These are phyloP conservation scores for Chlorella sp. DNA, from an alignment of 139 green algal species.

Conservation along the genomic window DNA sequence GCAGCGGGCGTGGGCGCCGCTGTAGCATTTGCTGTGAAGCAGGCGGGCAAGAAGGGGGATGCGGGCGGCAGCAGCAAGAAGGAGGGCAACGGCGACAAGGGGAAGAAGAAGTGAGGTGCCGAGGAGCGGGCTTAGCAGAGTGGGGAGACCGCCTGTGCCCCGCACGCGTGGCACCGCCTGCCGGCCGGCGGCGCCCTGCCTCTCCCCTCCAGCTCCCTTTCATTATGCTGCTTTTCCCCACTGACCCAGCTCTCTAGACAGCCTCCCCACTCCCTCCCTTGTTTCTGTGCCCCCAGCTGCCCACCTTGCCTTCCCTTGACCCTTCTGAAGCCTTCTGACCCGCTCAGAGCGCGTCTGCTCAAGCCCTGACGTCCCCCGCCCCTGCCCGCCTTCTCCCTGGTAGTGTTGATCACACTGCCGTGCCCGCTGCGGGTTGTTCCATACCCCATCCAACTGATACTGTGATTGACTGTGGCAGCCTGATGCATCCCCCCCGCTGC, in stretches of 20 bases:
- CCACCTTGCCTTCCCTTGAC: not conserved
- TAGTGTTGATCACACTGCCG: too few species aligned
- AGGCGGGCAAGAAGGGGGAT: not conserved
- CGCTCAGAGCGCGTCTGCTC: too few species aligned
- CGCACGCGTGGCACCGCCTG: not conserved
- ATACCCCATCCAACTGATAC: too few species aligned
- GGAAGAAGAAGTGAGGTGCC: slow-evolving; percentile 26
- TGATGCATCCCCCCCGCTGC: too few species aligned
- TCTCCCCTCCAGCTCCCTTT: not conserved
- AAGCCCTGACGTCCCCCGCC: too few species aligned
- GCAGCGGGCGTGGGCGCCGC: not conserved
- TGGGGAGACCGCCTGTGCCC: too few species aligned
- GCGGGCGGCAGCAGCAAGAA: not conserved
- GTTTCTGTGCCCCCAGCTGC: not conserved
- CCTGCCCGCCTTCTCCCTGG: too few species aligned
- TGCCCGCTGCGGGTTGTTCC: too few species aligned
- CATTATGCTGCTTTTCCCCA: not conserved
- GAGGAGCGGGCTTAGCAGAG: not conserved
- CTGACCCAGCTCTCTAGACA: not conserved
- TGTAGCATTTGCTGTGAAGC: not conserved
- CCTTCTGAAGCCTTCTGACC: too few species aligned
- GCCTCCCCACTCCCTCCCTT: too few species aligned
- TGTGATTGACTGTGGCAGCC: too few species aligned
- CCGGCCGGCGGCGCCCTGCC: too few species aligned
- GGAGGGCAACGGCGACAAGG: not conserved